Evolutionary conservation across 2,329 filamentous ascomycete species (phyloP), one percentile per base, ranked within the genome.

Genomic region (Pseudogymnoascus verrucosus): DNA sequence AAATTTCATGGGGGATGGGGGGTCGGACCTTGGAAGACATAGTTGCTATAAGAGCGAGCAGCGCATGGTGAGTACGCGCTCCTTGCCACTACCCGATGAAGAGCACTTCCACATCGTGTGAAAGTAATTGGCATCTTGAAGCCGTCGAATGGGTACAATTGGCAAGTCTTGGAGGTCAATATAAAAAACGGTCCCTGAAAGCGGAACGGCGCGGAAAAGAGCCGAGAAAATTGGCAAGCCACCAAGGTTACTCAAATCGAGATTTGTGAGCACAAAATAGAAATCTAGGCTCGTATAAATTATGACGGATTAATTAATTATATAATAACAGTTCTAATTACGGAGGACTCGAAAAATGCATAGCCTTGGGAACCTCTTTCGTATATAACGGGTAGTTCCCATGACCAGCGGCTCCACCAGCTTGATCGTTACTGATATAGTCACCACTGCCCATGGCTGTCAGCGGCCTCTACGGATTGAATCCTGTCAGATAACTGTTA

Each of bases 201-300:
- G 44, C 44, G 44, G 44, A 51, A 51, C 44, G 44, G 44, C 44
- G 44, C 44, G 44, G 44, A 51, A 51, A 51, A 51, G 23, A 11
- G 23, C 44, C 44, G 44, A 51, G 23, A 51, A 51, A 51, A 51
- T 51, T 51, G 44, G 23, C 44, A 26, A 51, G 44, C 44, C 44
- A 51, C 23, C 44, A 51, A 51, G 44, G 44, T 51, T 28, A 26
- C 44, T 28, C 23, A 44, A 44, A 44, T 47, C 42, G 26, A 11
- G 42, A 47, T 26, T 4, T 26, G 19, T 14, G 40, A 47, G 8
- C 11, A 44, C 3, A 44, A 44, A 44, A 12, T 4, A 21, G 11
- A 44, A 44, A 19, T n/a, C 4, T 19, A 44, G 10, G 40, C 40
- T 44, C 16, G 19, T 21, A 21, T 19, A 11, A 21, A 44, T 21